Conservation (phyloP, 192 early-diverging fungal species). For the Entomortierella chlamydospora region DNA sequence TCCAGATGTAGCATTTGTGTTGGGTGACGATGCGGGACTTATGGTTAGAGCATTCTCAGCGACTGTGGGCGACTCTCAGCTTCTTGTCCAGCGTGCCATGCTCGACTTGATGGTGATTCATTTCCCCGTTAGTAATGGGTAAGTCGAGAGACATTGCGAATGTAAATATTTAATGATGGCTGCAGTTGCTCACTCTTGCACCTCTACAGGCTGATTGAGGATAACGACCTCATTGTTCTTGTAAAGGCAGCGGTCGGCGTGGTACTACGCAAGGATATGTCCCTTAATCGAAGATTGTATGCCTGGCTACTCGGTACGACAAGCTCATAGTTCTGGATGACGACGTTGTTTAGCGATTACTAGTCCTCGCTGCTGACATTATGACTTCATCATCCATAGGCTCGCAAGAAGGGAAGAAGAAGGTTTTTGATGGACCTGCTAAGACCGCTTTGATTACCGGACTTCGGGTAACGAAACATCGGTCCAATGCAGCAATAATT, state of each 20-base stretch:
- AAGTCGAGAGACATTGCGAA: conserved; percentile 12
- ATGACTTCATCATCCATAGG: not conserved
- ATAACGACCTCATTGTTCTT: conserved; percentile 75
- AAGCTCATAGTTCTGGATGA: not conserved
- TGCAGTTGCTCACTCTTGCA: not conserved
- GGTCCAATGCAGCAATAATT: not conserved
- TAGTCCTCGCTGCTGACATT: not conserved
- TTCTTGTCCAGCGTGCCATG: conserved; percentile 85
- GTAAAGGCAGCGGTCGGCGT: conserved; percentile 81
- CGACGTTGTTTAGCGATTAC: not conserved
- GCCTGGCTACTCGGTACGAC: conserved; percentile 82
- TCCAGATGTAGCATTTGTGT: conserved; percentile 72
- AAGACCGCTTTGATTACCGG: conserved; percentile 65
- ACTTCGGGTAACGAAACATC: conserved; percentile 53
- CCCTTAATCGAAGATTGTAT: conserved; percentile 91
- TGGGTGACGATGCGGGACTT: conserved; percentile 77
- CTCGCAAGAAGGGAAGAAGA: conserved; percentile 55
- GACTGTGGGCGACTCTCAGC: conserved; percentile 75
- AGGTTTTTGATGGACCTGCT: conserved; percentile 64
- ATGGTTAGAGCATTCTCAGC: conserved; percentile 82
- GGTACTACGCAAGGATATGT: conserved; percentile 92
- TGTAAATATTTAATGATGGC: not conserved
- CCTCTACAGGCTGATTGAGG: conserved; percentile 63
- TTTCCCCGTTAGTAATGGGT: conserved; percentile 72
- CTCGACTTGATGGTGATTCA: conserved; percentile 85